Evolutionary conservation across 139 green algal genomes (phyloP), one percentile per base, ranked within the genome.

Genomic region (Trebouxia sp.): DNA sequence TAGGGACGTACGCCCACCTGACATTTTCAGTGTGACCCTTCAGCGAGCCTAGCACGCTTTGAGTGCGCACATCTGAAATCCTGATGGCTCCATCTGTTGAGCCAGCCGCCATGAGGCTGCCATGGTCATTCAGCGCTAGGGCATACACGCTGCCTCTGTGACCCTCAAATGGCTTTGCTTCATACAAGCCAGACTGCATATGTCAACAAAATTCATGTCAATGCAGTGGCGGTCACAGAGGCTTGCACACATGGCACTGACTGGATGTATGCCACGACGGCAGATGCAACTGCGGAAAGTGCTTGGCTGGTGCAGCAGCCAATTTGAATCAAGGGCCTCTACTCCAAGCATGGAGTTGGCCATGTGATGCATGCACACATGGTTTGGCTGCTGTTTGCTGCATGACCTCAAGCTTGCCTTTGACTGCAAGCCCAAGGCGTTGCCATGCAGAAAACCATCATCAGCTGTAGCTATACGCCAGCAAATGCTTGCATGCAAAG

Each of bases 21-120:
- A 98, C 85, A 50, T 93, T 96, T 80, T 95, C 95, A 15, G 87
- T 91, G 81, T 98, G 95, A 1, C 93, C 94, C 39, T 89, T 82
- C 39, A 97, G 90, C 82, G 94, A 93, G 65, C 88, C 82, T n/a
- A 92, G 82, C 76, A 92, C 93, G 22, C 81, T 48, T 11, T 83
- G 70, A 14, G 77, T 87, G n/a, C 93, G 88, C 0, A 85, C 81
- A 75, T 98, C 95, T 76, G 91, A 85, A 67, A 98, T 51, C 17
- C 90, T 88, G 1, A 95, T 86, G 42, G 86, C 66, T 0, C 75
- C 72, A 6, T 97, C 92, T 0, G 89, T 92, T 0, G 86, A 91
- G 2, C 95, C 95, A 28, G 88, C 92, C 1, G 90, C 93, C 48
- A 98, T 37, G 39, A 97, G 24, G 0, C 35, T 91, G 32, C 85